These are phyloP conservation scores for Actinomortierella wolfii DNA, from an alignment of 371 early-diverging fungal genomes.

Conservation along the genomic window DNA sequence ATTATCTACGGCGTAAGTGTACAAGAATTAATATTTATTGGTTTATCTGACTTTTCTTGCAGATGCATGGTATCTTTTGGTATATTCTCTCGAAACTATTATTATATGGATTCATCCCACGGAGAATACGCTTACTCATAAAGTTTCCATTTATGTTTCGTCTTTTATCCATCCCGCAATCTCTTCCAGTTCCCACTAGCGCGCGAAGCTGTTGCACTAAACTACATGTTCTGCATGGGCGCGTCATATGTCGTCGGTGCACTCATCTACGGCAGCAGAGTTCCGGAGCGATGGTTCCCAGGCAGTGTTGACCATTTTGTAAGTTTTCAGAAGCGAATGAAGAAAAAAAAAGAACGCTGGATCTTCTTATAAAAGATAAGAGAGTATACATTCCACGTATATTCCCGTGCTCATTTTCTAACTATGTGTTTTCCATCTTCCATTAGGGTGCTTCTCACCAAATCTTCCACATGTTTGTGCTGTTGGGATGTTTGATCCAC, in stretches of 20 bases:
- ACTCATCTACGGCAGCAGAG: slow-evolving; percentile 78
- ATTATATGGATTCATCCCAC: too few species aligned
- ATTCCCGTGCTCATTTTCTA: neutral
- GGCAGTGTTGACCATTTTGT: slow-evolving; percentile 70
- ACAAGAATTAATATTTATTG: neutral
- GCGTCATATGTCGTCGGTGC: slow-evolving; percentile 84
- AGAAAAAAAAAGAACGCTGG: neutral
- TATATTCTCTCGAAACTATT: too few species aligned
- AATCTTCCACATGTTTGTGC: slow-evolving; percentile 88
- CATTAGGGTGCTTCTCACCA: slow-evolving; percentile 87
- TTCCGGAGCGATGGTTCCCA: slow-evolving; percentile 67
- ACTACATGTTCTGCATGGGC: slow-evolving; percentile 76
- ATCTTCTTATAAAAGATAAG: too few species aligned
- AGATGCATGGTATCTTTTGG: too few species aligned
- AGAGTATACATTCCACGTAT: too few species aligned
- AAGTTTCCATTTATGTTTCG: neutral
- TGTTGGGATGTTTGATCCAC: slow-evolving; percentile 79
- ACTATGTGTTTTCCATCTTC: slow-evolving; percentile 2
- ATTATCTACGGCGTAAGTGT: slow-evolving; percentile 73
- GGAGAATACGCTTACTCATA: neutral
- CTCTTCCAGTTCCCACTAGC: slow-evolving; percentile 47
- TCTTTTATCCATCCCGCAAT: neutral
- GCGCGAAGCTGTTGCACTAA: slow-evolving; percentile 62
- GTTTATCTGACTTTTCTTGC: neutral
- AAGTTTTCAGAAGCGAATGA: slow-evolving; percentile 34